Evolutionary conservation across 495 filamentous ascomycete genomes (phyloP), one percentile per base, ranked within the genome.

Genomic region (Trichocladium uniseriatum): DNA sequence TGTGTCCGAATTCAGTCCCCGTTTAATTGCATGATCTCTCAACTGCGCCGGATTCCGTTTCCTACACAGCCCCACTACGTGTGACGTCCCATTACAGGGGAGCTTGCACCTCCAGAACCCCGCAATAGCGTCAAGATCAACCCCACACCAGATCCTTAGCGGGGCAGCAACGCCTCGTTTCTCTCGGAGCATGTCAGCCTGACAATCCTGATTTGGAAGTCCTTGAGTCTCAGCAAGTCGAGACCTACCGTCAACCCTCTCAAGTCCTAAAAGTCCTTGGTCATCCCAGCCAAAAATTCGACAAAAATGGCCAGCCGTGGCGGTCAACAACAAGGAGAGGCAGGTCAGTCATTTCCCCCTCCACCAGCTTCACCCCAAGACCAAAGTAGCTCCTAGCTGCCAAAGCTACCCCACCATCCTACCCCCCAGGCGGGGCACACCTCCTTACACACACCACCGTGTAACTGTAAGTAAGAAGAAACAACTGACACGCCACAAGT

Each of bases 401-500:
- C 7, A 19, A 19, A 40, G 15, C 44, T 34, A 38, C 36, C 29
- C 42, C 41, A 49, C 40, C 48, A 39, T 43, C 41, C 11, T 37
- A 43, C 20, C 14, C 36, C 20, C 41, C n/a, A 19, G 29, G 29
- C 2, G 1, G 1, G 7, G 10, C 18, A n/a, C 15, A 36, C 20
- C 31, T 10, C 31, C 31, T 14, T 20, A 3, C 24, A 27, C 24
- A 27, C 24, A 27, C 24, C 24, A 27, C 24, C 4, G 24, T 3
- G 24, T 3, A 3, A 8, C 24, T 8, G 24, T n/a, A n/a, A n/a
- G n/a, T n/a, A n/a, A n/a, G 15, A 20, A 29, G 31, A 48, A 35
- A 47, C 55, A 35, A 51, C 34, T 35, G 20, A 34, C 39, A 27
- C 6, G 2, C 13, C 22, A 13, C 38, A 73, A n/a, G 70, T 73